Base-by-base conservation (phyloP, 352 stramenopile species). In the Phytopythium litorale region DNA sequence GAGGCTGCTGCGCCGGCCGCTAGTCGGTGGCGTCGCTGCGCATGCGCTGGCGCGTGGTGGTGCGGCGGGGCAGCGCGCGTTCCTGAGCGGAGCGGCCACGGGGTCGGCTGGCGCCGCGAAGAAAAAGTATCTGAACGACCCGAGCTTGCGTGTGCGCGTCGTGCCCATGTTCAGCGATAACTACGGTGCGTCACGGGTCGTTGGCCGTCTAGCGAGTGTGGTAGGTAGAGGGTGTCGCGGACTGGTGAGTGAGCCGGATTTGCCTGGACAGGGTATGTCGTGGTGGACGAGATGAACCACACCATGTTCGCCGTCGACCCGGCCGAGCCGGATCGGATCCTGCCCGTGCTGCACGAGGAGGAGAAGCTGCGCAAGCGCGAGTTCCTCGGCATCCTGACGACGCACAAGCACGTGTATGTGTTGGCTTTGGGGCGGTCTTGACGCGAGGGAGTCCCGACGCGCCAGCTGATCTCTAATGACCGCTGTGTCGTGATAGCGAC, bases 371-470 rank as follows among this genome's bases (percentile, higher is more conserved):
- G 71, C 53, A 87, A 91, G 45, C 84, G 86, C 33, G 69, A 87
- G 58, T 92, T 94, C 46, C 70, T 92, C 16, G 86, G 79, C 6
- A 95, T 98, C 38, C 74, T 98, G 33, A 98, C 91, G 23, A 98
- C 94, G 2, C 94, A 98, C 79, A 96, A 97, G 62, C 94, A 98
- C 84, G 74, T 64, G 87, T 94, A 81, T 52, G 81, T 74, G 19
- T 45, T 33, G 4, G 4, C 51, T 50, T 49, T 37, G 5, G 33
- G 5, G 9, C 9, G 6, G 8, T 43, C 16, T 13, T 32, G 43
- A 8, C 19, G 4, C 43, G n/a, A n/a, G n/a, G n/a, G 6, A 23
- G 43, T 49, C 43, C 15, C 21, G 1, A 30, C 21, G 8, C 12
- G 2, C 12, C 8, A 23, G 30, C 25, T 40, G 30, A 56, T n/a